Evolutionary conservation across 768 basidiomycete species (phyloP), one percentile per base, ranked within the genome.

Genomic region (Naganishia antarctica): DNA sequence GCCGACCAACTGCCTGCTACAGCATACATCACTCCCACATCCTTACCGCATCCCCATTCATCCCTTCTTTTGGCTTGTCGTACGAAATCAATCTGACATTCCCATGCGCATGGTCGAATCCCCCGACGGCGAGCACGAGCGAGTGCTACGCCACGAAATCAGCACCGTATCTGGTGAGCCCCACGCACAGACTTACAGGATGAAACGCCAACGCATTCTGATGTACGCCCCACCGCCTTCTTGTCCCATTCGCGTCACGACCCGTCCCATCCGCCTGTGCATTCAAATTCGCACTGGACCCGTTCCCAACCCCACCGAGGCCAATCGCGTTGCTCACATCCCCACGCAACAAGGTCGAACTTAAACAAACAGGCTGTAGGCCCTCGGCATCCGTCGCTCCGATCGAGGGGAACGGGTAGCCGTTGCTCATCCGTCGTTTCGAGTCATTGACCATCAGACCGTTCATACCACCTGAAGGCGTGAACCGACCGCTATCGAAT

Each of bases 131-230:
- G 40, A 78, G 64, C 28, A 78, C 69, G 68, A 74, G 71, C 59
- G 75, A 74, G 63, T 73, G 67, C 75, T 77, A 62, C 16, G 32
- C 32, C 15, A 16, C 13, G 34, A 31, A 32, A 26, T 31, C 21
- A 25, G 34, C 34, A 60, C 28, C 8, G n/a, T 43, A 51, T 32
- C 46, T 21, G 29, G 15, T 26, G 63, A 21, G 58, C 12, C 4
- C 32, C n/a, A 18, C n/a, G n/a, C n/a, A n/a, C n/a, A 31, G 11
- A 71, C 75, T 66, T 62, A 78, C 77, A 44, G 78, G 78, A 67
- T 79, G 78, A 69, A 78, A 79, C 18, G 72, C 65, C 53, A 79
- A 44, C 21, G 73, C 70, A 68, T 51, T 76, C 47, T n/a, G 71
- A 73, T 65, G 73, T 53, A 61, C 76, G 64, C 73, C 76, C 53